phyloP scores from a whole-genome alignment of 805 yeast species.

The Teunomyces cretensis region DNA sequence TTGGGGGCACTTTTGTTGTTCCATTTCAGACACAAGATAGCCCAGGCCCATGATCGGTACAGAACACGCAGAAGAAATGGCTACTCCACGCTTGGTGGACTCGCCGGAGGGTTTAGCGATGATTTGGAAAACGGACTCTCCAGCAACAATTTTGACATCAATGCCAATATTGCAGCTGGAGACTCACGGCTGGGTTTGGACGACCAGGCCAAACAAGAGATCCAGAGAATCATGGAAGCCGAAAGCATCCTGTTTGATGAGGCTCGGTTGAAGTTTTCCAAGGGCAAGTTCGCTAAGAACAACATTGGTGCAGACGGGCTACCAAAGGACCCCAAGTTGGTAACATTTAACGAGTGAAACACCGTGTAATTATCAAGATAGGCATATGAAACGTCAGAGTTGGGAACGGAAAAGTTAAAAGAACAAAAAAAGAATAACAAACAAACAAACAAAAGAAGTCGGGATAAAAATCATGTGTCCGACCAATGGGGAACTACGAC shows the following conservation, averaged over 20 bases:
- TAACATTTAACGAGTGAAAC: constrained; percentile 13
- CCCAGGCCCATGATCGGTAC: constrained; percentile 26
- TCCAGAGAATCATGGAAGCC: constrained; percentile 54
- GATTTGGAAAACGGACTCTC: constrained; percentile 56
- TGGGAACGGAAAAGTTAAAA: neutral
- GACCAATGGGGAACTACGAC: too few relatives aligned
- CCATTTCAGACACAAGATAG: constrained; percentile 33
- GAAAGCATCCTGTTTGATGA: constrained; percentile 60
- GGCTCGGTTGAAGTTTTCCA: constrained; percentile 59
- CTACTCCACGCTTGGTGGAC: constrained; percentile 25
- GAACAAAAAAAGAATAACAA: too few relatives aligned
- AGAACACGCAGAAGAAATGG: constrained; percentile 25
- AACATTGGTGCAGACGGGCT: constrained; percentile 17
- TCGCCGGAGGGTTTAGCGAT: constrained; percentile 24
- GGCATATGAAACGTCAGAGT: neutral
- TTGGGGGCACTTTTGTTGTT: constrained; percentile 21
- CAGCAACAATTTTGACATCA: constrained; percentile 58
- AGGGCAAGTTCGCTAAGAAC: constrained; percentile 36
- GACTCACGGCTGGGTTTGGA: constrained; percentile 68
- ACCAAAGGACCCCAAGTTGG: constrained; percentile 20
- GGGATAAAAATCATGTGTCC: neutral
- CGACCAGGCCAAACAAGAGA: constrained; percentile 49
- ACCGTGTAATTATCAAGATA: neutral
- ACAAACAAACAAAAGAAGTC: neutral
- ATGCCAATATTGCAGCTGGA: constrained; percentile 34